phyloP scores from a whole-genome alignment of 805 yeast species.

The Wickerhamiella occidentalis region DNA sequence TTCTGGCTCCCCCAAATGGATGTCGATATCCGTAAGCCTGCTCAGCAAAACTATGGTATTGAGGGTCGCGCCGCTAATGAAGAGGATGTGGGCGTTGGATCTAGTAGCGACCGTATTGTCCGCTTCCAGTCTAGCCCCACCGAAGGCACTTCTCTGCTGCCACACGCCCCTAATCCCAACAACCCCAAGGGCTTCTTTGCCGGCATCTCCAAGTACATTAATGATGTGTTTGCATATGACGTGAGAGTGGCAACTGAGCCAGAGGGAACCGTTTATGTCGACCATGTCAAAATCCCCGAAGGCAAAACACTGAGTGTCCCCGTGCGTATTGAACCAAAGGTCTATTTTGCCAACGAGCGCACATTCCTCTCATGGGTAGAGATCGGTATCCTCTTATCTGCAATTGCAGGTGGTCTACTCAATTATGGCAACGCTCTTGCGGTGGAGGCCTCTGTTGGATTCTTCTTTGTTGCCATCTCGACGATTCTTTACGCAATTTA shows the following conservation, averaged over 20 bases:
- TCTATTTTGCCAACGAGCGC: slow-evolving; percentile 96
- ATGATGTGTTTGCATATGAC: slow-evolving; percentile 18
- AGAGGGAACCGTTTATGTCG: slow-evolving; percentile 49
- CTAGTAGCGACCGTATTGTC: slow-evolving; percentile 13
- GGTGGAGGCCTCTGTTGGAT: slow-evolving; percentile 72
- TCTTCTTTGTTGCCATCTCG: slow-evolving; percentile 65
- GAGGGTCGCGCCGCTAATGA: slow-evolving; percentile 32
- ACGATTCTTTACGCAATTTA: slow-evolving; percentile 62
- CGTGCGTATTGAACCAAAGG: slow-evolving; percentile 94
- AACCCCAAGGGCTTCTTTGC: background rate
- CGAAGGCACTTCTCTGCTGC: slow-evolving; percentile 19
- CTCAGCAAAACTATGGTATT: slow-evolving; percentile 50
- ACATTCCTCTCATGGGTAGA: slow-evolving; percentile 91
- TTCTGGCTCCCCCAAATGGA: slow-evolving; percentile 98
- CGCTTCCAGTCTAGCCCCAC: slow-evolving; percentile 12
- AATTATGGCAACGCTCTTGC: slow-evolving; percentile 72
- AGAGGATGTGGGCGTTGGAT: slow-evolving; percentile 9
- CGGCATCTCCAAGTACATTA: slow-evolving; percentile 3
- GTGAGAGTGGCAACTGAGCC: slow-evolving; percentile 40
- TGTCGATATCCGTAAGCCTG: slow-evolving; percentile 86
- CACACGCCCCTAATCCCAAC: slow-evolving; percentile 10
- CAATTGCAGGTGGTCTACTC: slow-evolving; percentile 74
- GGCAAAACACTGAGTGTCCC: slow-evolving; percentile 89
- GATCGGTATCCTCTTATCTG: slow-evolving; percentile 75
- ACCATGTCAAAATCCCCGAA: slow-evolving; percentile 55